Evolutionary conservation across 106 monocot genomes (phyloP).

Genomic region (Iris macrosiphon): DNA sequence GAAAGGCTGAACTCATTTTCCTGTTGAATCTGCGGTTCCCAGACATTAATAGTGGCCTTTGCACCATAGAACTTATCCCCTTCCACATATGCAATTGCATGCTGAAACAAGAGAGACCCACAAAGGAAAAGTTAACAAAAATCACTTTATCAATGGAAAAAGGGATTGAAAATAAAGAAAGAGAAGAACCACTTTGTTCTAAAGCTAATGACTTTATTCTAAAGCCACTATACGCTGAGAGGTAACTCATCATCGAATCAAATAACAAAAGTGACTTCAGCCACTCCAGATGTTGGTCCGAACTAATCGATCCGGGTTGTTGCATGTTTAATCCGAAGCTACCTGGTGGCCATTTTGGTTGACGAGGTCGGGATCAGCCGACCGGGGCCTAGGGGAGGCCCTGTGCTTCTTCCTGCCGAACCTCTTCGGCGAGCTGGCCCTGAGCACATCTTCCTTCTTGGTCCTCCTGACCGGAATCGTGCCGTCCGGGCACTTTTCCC

Average conservation of each 20-base stretch:
- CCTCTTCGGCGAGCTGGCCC: slow-evolving; percentile 48
- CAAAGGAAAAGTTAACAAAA: slow-evolving; percentile 1
- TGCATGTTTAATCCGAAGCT: neutral
- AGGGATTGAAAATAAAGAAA: neutral
- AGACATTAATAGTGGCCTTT: slow-evolving; percentile 67
- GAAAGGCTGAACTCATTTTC: slow-evolving; percentile 75
- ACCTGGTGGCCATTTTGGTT: slow-evolving; percentile 64
- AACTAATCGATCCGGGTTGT: neutral
- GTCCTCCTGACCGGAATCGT: slow-evolving; percentile 72
- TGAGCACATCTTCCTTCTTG: slow-evolving; percentile 43
- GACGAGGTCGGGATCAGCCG: slow-evolving; percentile 48
- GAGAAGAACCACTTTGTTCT: slow-evolving; percentile 7
- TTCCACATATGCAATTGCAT: slow-evolving; percentile 63
- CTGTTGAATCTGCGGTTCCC: slow-evolving; percentile 62
- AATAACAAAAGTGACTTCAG: neutral
- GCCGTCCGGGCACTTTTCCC: slow-evolving; percentile 47
- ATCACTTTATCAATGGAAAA: neutral
- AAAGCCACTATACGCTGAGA: neutral
- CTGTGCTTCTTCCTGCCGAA: slow-evolving; percentile 55
- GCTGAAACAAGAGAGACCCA: slow-evolving; percentile 23
- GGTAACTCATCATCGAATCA: neutral
- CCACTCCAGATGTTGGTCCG: neutral
- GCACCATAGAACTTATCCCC: slow-evolving; percentile 67
- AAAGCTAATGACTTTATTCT: slow-evolving; percentile 2
- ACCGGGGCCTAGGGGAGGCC: slow-evolving; percentile 22